Percentiles rank a stretch among this genome's conserved stretches.
These are phyloP conservation scores for Rutstroemia sydowiana DNA, from an alignment of 2,329 filamentous ascomycete genomes.

Conservation along the genomic window DNA sequence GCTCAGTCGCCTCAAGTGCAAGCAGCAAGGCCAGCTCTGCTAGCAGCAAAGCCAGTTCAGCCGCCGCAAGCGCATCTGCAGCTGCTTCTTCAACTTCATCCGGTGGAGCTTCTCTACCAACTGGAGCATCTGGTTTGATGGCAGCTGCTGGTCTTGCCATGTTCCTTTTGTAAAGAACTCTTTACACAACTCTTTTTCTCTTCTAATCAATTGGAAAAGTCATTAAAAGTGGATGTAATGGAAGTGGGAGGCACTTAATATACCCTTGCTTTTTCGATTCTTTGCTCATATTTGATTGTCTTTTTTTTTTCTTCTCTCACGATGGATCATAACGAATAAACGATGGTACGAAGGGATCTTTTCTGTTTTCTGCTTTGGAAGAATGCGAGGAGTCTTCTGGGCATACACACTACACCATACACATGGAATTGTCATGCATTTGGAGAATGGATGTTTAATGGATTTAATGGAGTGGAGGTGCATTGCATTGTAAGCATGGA, in stretches of 20 bases:
- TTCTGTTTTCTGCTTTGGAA: neutral
- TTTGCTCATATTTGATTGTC: conserved; percentile 22
- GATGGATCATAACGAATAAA: neutral
- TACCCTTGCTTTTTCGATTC: conserved; percentile 23
- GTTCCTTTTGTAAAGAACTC: conserved; percentile 25
- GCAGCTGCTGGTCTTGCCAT: conserved; percentile 27
- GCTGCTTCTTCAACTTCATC: neutral
- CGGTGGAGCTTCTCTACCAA: conserved; percentile 3
- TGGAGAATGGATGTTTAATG: too few species aligned
- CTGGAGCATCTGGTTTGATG: conserved; percentile 22
- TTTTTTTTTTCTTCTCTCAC: conserved; percentile 6
- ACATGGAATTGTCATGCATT: conserved; percentile 11
- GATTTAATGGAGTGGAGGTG: too few species aligned
- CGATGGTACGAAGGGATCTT: neutral
- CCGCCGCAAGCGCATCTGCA: conserved; percentile 5
- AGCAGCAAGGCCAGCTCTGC: conserved; percentile 6
- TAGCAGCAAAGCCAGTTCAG: conserved; percentile 15
- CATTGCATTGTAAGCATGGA: conserved; percentile 10
- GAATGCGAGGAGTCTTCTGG: neutral
- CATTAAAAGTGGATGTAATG: conserved; percentile 6
- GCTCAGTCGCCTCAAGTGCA: conserved; percentile 6
- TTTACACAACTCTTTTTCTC: neutral
- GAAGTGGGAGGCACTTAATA: conserved; percentile 14
- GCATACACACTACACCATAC: conserved; percentile 11
- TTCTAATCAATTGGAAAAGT: conserved; percentile 11